Conservation (phyloP, 768 basidiomycete genomes). For the Pleurotus eryngii region DNA sequence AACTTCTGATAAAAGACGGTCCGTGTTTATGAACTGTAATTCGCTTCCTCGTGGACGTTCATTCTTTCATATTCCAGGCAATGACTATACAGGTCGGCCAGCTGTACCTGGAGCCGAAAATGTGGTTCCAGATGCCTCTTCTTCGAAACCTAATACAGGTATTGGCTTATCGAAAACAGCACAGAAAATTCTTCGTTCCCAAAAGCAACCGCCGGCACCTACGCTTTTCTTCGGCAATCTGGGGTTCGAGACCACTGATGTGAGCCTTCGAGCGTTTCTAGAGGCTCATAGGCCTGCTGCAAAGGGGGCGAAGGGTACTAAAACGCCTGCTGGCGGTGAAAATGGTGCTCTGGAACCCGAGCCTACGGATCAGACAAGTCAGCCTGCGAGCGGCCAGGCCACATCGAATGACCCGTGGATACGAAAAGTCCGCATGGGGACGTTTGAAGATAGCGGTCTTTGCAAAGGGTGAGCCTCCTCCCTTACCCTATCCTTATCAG, state of each 20-base stretch:
- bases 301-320: slow-evolving; percentile 30
- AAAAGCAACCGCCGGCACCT: slow-evolving; percentile 80
- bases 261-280: slow-evolving; percentile 68
- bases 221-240: slow-evolving; percentile 94
- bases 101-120: slow-evolving; percentile 35
- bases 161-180: slow-evolving; percentile 59
- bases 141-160: not conserved
- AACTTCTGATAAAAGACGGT: slow-evolving; percentile 93
- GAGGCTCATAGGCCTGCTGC: slow-evolving; percentile 53
- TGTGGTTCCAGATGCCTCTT: slow-evolving; percentile 16
- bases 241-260: slow-evolving; percentile 84
- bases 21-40: slow-evolving; percentile 16
- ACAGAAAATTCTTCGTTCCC: slow-evolving; percentile 70
- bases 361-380: slow-evolving; percentile 17
- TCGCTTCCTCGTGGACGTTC: not conserved
- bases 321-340: slow-evolving; percentile 24
- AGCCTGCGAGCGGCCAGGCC: not conserved
- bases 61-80: slow-evolving; percentile 42
- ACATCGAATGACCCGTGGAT: slow-evolving; percentile 48
- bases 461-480: slow-evolving; percentile 81
- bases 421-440: slow-evolving; percentile 87
- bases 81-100: slow-evolving; percentile 71
- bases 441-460: slow-evolving; percentile 91
- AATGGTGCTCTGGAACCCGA: slow-evolving; percentile 24
- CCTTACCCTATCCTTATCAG: not conserved